Base-by-base conservation (phyloP, 2,329 filamentous ascomycete genomes). In the Venturiaceae sp. region DNA sequence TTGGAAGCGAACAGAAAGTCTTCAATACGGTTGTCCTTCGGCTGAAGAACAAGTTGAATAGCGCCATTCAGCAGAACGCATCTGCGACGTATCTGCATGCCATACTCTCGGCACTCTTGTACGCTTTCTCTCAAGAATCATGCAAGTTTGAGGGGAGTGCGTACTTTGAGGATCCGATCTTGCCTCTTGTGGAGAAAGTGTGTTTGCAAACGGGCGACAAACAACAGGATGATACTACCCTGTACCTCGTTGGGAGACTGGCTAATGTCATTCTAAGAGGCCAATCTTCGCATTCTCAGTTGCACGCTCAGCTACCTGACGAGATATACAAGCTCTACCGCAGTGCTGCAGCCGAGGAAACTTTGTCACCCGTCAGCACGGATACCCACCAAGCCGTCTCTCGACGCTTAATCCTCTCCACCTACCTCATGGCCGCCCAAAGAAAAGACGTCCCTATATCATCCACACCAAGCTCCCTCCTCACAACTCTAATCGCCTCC, bases 11-110 rank as follows among this genome's bases (percentile, higher is more conserved):
- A 65, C 77, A 79, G 61, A 78, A 83, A 37, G 75, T 86, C 13
- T 85, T 87, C 61, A 80, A 84, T 60, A 86, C 83, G 0, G 72
- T 87, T 8, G 77, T 86, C 34, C 73, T 84, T 41, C 76, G 83
- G 32, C 70, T 87, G 30, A 80, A 85, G 67, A 85, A 82, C 71
- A 86, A 85, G 64, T 71, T 86, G 30, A 78, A 80, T 54, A 69
- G 80, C 16, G 74, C 84, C 37, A 74, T 84, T 30, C 74, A 79
- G 59, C 79, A 80, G 62, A 70, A 74, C 32, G 74, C 77, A 3
- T 75, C 78, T 13, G 72, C 76, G 6, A 70, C 71, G 3, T 87
- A 86, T 64, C 75, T 83, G n/a, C 73, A 76, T 23, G 79, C 81
- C 6, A 76, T 87, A 5, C 71, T 87, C 2, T 75, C 82, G 26